Evolutionary conservation across 805 yeast species (phyloP), one percentile per base, ranked within the genome.

Genomic region (Candida caryicola): DNA sequence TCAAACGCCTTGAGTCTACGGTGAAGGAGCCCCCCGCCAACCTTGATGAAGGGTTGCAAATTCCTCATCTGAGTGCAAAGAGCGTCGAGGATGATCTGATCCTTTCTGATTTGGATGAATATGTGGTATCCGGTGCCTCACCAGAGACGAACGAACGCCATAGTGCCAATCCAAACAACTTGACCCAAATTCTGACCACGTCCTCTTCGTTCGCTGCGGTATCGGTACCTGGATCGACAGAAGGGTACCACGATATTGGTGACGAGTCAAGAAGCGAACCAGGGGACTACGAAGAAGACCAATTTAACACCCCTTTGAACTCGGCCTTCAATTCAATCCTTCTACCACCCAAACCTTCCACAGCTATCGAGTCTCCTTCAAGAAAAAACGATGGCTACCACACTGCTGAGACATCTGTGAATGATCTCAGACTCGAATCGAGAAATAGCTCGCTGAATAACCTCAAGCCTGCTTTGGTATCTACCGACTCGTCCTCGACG

Each of bases 161-260:
- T 5, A 26, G 12, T n/a, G 6, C 29, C 40, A 17, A 27, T 10
- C 36, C 27, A 12, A 35, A 27, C 18, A 37, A 41, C 12, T 36
- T 51, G 31, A 44, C 57, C 23, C 58, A 58, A 17, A 61, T 57
- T 16, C 50, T 53, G 30, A 63, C 69, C 2, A 44, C 61, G 4
- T 46, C 54, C 9, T 59, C 65, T 5, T 64, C 70, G 25, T 65
- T 61, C 52, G 69, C 69, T 13, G 69, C 67, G 4, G 64, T 65
- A 27, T 60, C 67, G 1, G 40, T 58, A 15, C 57, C 58, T 3
- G 53, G 52, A 23, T 49, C 60, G 12, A 34, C 37, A n/a, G 49
- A 41, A 17, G 52, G 45, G 8, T 39, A 40, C 34, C 47, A 52
- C 19, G 45, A 42, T 10, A 41, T 46, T 36, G 52, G 45, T 27